Base-by-base conservation (phyloP, 768 basidiomycete genomes). In the Bullera alba region DNA sequence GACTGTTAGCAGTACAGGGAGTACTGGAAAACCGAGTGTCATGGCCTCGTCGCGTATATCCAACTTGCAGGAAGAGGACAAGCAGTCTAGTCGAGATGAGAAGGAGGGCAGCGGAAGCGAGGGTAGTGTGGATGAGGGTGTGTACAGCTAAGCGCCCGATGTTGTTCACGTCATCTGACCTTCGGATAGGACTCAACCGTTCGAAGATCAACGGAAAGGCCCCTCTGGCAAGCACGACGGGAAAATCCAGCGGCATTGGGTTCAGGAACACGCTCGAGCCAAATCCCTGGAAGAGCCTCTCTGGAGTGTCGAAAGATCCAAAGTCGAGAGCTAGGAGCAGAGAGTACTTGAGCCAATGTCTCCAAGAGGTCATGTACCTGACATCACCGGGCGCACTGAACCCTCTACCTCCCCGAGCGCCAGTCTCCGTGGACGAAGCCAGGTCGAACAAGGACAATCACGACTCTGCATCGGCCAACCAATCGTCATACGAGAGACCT, bases 331-430 rank as follows among this genome's bases (percentile, higher is more conserved):
- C 92, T 36, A 80, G 89, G 51, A 92, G 89, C 75, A 79, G 92
- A 48, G 95, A 99, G 56, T 99, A 96, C 72, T 79, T 99, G 61
- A 99, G 97, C 74, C 93, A 99, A 74, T 96, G 95, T 74, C 78
- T 99, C 22, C 95, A 97, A 75, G 95, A 99, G 78, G 87, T 99
- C 59, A 87, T 88, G 12, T 99, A 99, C 74, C 77, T 99, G 47
- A 99, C 95, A 1, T 96, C 93, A 0, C 84, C 90, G 0, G 87
- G 95, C 71, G 92, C 95, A 5, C 85, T 97, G 80, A 99, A 99
- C 70, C 95, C 95, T 37, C 78, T 96, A 44, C 90, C 90, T 2
- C 86, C 89, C 53, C 81, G 88, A 61, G 85, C 87, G 2, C 77
- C 58, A 7, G 32, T 66, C 39, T 46, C 48, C 37, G 32, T 55